Evolutionary conservation across 2,329 filamentous ascomycete genomes (phyloP).

Genomic region (Colletotrichum echinochloae): DNA sequence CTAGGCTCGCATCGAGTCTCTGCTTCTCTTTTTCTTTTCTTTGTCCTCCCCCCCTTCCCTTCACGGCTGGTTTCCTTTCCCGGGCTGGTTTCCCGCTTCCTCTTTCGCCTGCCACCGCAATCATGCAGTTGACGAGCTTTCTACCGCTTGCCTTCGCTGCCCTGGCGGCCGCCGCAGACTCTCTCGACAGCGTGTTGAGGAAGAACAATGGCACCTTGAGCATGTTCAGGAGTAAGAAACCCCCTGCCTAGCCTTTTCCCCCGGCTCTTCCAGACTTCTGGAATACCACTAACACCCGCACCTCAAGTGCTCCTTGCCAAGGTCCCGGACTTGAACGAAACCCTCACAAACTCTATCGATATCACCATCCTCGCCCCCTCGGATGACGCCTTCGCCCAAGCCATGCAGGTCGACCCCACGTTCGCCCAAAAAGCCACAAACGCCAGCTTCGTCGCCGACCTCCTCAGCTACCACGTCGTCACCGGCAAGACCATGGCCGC

Average conservation of each 20-base stretch:
- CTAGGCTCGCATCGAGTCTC: constrained; percentile 9
- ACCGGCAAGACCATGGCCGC: constrained; percentile 58
- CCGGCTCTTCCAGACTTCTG: neutral
- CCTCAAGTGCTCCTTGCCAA: constrained; percentile 38
- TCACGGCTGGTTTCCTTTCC: constrained; percentile 27
- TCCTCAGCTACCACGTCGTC: constrained; percentile 73
- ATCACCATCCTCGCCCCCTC: constrained; percentile 66
- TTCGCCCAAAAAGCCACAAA: constrained; percentile 49
- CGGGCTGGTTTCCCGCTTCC: constrained; percentile 26
- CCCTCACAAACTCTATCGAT: constrained; percentile 47
- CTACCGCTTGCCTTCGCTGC: constrained; percentile 42
- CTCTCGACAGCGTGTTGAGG: constrained; percentile 42
- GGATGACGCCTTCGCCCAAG: constrained; percentile 63
- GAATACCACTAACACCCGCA: constrained; percentile 15
- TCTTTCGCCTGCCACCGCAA: constrained; percentile 11
- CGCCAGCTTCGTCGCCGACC: constrained; percentile 57
- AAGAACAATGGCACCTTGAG: constrained; percentile 44
- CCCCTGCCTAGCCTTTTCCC: neutral
- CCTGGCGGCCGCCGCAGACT: constrained; percentile 42
- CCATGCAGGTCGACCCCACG: constrained; percentile 48
- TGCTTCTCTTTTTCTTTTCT: constrained; percentile 17
- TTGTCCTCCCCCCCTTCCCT: neutral
- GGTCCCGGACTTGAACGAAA: constrained; percentile 44
- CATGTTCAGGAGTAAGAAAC: constrained; percentile 43
- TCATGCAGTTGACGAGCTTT: constrained; percentile 43